Evolutionary conservation across 2,329 filamentous ascomycete species (phyloP), one percentile per base, ranked within the genome.

Genomic region (Calonectria pteridis): DNA sequence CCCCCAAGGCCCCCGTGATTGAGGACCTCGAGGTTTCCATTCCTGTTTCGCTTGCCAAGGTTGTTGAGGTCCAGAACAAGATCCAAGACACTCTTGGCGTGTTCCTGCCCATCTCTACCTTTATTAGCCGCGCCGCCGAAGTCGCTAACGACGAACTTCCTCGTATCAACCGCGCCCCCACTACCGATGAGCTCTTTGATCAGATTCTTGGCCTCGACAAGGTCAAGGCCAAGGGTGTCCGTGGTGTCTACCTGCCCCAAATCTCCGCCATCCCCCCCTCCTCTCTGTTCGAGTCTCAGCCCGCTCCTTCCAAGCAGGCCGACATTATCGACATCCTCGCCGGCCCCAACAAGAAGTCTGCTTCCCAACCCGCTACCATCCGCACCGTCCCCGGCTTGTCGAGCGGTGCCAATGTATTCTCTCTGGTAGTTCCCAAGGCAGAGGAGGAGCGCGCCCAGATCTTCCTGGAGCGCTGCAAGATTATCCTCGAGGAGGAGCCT

Each of bases 121-220:
- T 98, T 86, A 92, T 99, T 82, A 90, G 92, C 69, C 93, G 95
- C 68, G 97, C 97, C 50, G 91, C 94, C 50, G 93, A 97, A 80
- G 86, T 98, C 31, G 97, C 97, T 73, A 98, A 98, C 85, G 93
- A 97, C 76, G 92, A 94, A 58, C 90, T 98, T 10, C 96, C 96
- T 33, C 90, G 92, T 6, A 89, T 91, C 73, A 87, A 88, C 74
- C 89, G 90, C 58, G 75, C 79, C 53, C 93, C 93, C 18, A 93
- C 94, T 0, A 88, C 93, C 43, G 91, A 95, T 81, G 95, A 98
- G 83, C 91, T 99, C 16, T 98, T 98, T 86, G 93, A 98, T 82
- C 92, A 96, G 80, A 89, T 98, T 18, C 90, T 99, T 10, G 96
- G 96, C 13, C 86, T 95, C 26, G 86, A 90, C 82, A 83, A 84